Conservation (phyloP, 2,329 filamentous ascomycete genomes). For the Aspergillus hortae region DNA sequence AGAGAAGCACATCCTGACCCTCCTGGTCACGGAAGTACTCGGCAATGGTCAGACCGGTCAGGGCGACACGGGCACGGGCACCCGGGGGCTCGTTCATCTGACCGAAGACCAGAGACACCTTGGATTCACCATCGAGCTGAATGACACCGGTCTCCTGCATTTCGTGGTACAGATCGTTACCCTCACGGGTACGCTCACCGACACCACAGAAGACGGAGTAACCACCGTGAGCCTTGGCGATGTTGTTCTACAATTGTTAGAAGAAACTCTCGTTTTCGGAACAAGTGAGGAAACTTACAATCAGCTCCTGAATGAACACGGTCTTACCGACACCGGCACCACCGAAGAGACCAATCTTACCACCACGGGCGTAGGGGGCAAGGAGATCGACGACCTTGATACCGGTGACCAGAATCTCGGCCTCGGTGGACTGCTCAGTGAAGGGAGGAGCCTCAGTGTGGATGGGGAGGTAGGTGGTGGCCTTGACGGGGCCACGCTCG, state of each 20-base stretch:
- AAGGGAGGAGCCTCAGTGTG: constrained; percentile 92
- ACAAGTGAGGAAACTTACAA: constrained; percentile 54
- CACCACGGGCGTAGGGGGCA: constrained; percentile 99
- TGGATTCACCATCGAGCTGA: constrained; percentile 97
- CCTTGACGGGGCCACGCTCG: constrained; percentile 97
- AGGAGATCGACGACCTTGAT: constrained; percentile 99
- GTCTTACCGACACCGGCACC: constrained; percentile 99
- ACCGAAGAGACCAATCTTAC: constrained; percentile 99
- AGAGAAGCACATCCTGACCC: constrained; percentile 96
- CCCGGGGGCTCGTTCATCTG: constrained; percentile 99
- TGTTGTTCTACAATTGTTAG: constrained; percentile 75
- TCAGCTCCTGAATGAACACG: constrained; percentile 99
- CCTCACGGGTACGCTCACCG: constrained; percentile 99
- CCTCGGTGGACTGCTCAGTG: constrained; percentile 90
- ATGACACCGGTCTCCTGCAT: constrained; percentile 99
- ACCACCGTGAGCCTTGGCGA: constrained; percentile 99
- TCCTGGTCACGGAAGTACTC: constrained; percentile 80
- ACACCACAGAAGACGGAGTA: constrained; percentile 99
- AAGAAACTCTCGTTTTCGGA: background rate
- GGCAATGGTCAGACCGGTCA: constrained; percentile 69
- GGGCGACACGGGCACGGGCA: constrained; percentile 98
- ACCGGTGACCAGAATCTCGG: constrained; percentile 96
- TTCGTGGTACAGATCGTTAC: constrained; percentile 99
- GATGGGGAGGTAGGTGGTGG: constrained; percentile 80
- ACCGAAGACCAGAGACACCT: constrained; percentile 98